These are phyloP conservation scores for Hordeum marinum DNA, from an alignment of 176 grass and related monocot species.

Conservation along the genomic window DNA sequence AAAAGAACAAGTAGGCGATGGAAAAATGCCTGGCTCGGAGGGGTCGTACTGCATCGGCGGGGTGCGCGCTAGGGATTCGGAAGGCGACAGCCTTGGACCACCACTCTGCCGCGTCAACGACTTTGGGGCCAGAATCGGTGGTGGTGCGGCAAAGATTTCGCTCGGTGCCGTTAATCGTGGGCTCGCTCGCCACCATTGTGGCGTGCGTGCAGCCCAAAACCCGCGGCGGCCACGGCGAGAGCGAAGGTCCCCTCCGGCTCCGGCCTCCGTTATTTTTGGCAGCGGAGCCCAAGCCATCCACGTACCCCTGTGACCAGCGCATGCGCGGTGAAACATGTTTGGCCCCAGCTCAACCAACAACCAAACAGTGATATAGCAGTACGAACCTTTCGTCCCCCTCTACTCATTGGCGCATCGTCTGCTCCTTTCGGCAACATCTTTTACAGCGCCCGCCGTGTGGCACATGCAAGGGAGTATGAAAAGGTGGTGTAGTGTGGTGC, in stretches of 20 bases:
- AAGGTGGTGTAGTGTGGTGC: constrained; percentile 2
- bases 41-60: too few species aligned
- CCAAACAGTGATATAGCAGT: background rate
- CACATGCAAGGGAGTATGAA: background rate
- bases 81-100: background rate
- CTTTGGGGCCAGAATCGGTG: background rate
- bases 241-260: background rate
- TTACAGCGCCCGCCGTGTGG: background rate
- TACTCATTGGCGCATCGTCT: background rate
- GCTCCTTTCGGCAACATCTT: background rate
- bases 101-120: background rate
- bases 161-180: background rate
- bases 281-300: too few species aligned
- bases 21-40: too few species aligned
- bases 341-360: background rate
- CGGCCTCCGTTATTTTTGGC: background rate
- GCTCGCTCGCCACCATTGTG: background rate
- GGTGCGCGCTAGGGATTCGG: background rate
- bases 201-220: too few species aligned
- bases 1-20: too few species aligned
- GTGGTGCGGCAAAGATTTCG: background rate
- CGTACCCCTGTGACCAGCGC: background rate
- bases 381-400: background rate
- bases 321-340: background rate
- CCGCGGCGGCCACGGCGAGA: too few species aligned